A percentile compares a stretch with the other conserved stretches of the same genome.
Conservation (phyloP, 495 filamentous ascomycete species). For the Penicillium chermesinum region DNA sequence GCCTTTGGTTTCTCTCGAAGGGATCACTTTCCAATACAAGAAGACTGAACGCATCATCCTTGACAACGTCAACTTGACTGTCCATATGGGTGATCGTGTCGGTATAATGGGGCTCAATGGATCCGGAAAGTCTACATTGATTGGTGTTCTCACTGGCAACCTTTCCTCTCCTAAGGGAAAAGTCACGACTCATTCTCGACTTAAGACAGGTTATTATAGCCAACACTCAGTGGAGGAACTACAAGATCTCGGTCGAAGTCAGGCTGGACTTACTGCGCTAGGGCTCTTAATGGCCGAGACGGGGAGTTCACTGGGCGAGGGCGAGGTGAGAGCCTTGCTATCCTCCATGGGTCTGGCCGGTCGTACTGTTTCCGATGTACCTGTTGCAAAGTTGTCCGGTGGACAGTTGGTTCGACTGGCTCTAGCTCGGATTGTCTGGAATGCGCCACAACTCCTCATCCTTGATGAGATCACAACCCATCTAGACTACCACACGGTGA, state of each 20-base stretch:
- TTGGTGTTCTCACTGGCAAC: slow-evolving; percentile 49
- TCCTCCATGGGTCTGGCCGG: slow-evolving; percentile 62
- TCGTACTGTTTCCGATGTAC: slow-evolving; percentile 61
- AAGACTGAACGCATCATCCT: slow-evolving; percentile 37
- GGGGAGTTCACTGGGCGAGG: slow-evolving; percentile 50
- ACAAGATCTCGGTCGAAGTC: slow-evolving; percentile 39
- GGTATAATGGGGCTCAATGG: slow-evolving; percentile 72
- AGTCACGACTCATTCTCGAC: slow-evolving; percentile 56
- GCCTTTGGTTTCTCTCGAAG: slow-evolving; percentile 62
- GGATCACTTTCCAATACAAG: slow-evolving; percentile 55
- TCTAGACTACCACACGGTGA: slow-evolving; percentile 72
- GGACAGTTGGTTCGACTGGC: slow-evolving; percentile 74
- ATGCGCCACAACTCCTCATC: slow-evolving; percentile 64
- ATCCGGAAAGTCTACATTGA: slow-evolving; percentile 66
- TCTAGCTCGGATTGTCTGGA: slow-evolving; percentile 62
- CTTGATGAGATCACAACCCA: slow-evolving; percentile 86
- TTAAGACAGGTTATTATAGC: slow-evolving; percentile 68
- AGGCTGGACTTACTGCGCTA: slow-evolving; percentile 56
- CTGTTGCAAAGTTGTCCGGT: slow-evolving; percentile 62
- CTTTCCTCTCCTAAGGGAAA: slow-evolving; percentile 46
- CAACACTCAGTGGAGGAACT: slow-evolving; percentile 70
- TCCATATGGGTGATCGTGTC: slow-evolving; percentile 64
- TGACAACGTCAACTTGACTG: slow-evolving; percentile 55
- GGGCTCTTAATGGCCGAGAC: slow-evolving; percentile 47
- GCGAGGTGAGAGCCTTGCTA: slow-evolving; percentile 56